Conservation (phyloP, 768 basidiomycete species). For the Boletus sp. region DNA sequence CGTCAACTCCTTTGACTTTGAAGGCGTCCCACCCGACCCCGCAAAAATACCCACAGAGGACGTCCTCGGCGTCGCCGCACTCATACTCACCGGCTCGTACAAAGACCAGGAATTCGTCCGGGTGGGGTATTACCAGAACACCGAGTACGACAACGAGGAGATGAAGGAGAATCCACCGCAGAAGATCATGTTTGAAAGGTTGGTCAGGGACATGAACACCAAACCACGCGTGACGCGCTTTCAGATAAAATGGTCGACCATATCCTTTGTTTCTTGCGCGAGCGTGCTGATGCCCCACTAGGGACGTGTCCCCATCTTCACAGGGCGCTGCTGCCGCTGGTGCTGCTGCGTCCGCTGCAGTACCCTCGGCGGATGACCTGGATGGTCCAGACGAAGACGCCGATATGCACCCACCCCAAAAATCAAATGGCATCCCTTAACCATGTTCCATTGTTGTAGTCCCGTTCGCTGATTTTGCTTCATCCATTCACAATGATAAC, state of each 20-base stretch:
- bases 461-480: not conserved
- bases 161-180: slow-evolving; percentile 75
- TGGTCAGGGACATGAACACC: slow-evolving; percentile 83
- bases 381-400: slow-evolving; percentile 39
- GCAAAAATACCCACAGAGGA: slow-evolving; percentile 83
- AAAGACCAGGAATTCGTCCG: slow-evolving; percentile 98
- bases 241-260: slow-evolving; percentile 77
- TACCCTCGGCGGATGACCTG: slow-evolving; percentile 69
- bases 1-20: slow-evolving; percentile 96
- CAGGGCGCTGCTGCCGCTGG: slow-evolving; percentile 46
- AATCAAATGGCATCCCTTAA: slow-evolving; percentile 26
- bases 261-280: not conserved
- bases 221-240: slow-evolving; percentile 94
- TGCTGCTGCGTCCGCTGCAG: slow-evolving; percentile 67
- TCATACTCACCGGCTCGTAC: slow-evolving; percentile 95
- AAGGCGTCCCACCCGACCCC: slow-evolving; percentile 80
- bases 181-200: slow-evolving; percentile 66
- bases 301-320: slow-evolving; percentile 62
- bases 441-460: not conserved
- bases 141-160: slow-evolving; percentile 95
- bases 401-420: slow-evolving; percentile 13
- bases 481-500: slow-evolving; percentile 2
- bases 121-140: slow-evolving; percentile 99
- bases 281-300: slow-evolving; percentile 23
- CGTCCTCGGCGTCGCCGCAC: slow-evolving; percentile 92